Base-by-base conservation (phyloP, 352 stramenopile species). In the Phytophthora tentaculata region DNA sequence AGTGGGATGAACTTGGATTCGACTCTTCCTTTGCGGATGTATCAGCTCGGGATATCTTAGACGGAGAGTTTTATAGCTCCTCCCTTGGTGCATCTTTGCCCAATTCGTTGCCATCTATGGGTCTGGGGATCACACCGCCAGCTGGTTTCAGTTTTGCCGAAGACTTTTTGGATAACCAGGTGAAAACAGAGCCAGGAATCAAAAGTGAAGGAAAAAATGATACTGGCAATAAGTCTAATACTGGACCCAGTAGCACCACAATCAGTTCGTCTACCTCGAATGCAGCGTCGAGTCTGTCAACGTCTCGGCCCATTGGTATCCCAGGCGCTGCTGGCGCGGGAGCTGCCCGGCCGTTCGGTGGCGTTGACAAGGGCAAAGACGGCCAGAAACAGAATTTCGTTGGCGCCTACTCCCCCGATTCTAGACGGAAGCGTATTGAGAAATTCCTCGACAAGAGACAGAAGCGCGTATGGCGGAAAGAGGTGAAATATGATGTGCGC, bases 401-500 rank as follows among this genome's bases (percentile, higher is more conserved):
- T 8, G 97, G 97, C 24, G 96, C 94, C 8, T 99, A 99, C 77
- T 98, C 94, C 20, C 96, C 96, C 0, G 92, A 98, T 59, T 97
- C 90, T 35, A 81, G 96, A 56, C 90, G 90, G 66, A 91, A 98
- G 67, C 82, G 96, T 16, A 97, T 99, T 56, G 89, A 97, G 58
- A 91, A 96, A 58, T 99, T 98, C 71, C 68, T 98, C 41, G 91
- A 98, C 78, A 99, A 99, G 80, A 79, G 96, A 35, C 94, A 98
- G 65, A 95, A 98, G 60, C 90, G 96, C 47, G 94, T 98, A 71
- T 98, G 96, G 89, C 77, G 84, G 37, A 98, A 98, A 74, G 84
- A 94, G 56, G 96, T 99, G 41, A 98, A 99, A 78, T 99, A 99
- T 68, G 96, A 99, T 76, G 96, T 99, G 35, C 83, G 97, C 9